A percentile compares a stretch with the other conserved stretches of the same genome.
These are phyloP conservation scores for Metschnikowia santaceciliae DNA, from an alignment of 805 yeast species.

Conservation along the genomic window DNA sequence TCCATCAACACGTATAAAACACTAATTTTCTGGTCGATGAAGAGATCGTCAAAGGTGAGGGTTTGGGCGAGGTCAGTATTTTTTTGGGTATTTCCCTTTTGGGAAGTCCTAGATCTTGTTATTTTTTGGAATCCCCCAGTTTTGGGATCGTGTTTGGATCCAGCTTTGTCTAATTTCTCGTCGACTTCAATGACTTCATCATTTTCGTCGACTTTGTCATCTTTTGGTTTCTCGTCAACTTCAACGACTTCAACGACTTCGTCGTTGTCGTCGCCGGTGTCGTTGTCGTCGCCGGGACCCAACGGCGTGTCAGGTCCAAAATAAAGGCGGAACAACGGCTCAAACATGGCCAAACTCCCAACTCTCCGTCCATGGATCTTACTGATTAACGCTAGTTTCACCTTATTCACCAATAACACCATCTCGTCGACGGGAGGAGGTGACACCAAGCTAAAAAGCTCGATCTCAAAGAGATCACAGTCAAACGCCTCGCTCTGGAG, in stretches of 20 bases:
- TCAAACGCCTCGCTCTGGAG: constrained; percentile 52
- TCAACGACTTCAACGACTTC: constrained; percentile 10
- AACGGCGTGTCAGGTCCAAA: constrained; percentile 34
- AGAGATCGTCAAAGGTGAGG: constrained; percentile 33
- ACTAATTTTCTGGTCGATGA: constrained; percentile 46
- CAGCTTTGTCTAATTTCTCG: too few species aligned
- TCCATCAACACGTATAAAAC: constrained; percentile 43
- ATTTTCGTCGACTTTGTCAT: too few species aligned
- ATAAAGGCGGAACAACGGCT: constrained; percentile 30
- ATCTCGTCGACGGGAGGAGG: constrained; percentile 34
- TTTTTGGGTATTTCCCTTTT: neutral
- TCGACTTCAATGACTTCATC: too few species aligned
- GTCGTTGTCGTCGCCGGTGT: constrained; percentile 7
- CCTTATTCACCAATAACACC: constrained; percentile 37
- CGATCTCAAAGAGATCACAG: constrained; percentile 59
- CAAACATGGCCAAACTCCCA: constrained; percentile 28
- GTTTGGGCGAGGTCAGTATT: constrained; percentile 1
- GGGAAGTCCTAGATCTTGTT: too few species aligned
- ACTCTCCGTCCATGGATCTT: constrained; percentile 37
- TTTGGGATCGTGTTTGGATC: too few species aligned
- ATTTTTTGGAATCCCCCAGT: too few species aligned
- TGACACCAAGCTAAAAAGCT: constrained; percentile 38
- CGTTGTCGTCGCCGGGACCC: constrained; percentile 14
- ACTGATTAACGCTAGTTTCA: constrained; percentile 41
- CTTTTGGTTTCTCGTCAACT: constrained; percentile 21